Conservation (phyloP, 352 stramenopile genomes). For the Phytophthora sansomeana region DNA sequence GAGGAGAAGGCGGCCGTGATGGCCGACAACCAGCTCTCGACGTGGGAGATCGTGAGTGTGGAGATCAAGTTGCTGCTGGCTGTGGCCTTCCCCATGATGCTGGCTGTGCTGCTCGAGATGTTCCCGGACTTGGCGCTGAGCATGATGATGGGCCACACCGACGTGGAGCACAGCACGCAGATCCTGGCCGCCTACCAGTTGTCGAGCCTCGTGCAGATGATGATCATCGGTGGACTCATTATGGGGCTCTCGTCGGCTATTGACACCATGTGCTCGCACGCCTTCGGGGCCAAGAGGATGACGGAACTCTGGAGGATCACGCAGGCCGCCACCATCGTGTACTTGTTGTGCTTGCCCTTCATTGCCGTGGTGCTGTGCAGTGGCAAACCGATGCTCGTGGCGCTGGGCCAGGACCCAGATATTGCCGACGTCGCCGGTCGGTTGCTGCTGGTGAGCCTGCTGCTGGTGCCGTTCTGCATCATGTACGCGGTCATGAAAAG, state of each 20-base stretch:
- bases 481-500: slow-evolving; percentile 63
- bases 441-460: slow-evolving; percentile 47
- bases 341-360: slow-evolving; percentile 45
- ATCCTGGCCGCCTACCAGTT: slow-evolving; percentile 69
- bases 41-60: slow-evolving; percentile 48
- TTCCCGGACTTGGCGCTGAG: slow-evolving; percentile 53
- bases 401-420: slow-evolving; percentile 59
- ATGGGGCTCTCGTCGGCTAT: slow-evolving; percentile 64
- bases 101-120: slow-evolving; percentile 57
- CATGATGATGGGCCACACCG: slow-evolving; percentile 72
- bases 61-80: slow-evolving; percentile 41
- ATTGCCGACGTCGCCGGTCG: slow-evolving; percentile 54
- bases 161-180: slow-evolving; percentile 54
- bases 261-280: slow-evolving; percentile 73
- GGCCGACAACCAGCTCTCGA: slow-evolving; percentile 29
- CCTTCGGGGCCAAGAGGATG: slow-evolving; percentile 65
- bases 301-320: slow-evolving; percentile 70
- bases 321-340: slow-evolving; percentile 65
- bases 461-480: slow-evolving; percentile 53
- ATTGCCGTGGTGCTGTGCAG: slow-evolving; percentile 49
- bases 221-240: slow-evolving; percentile 57
- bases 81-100: slow-evolving; percentile 56
- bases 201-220: slow-evolving; percentile 56
- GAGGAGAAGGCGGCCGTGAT: slow-evolving; percentile 44
- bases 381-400: slow-evolving; percentile 52